Evolutionary conservation across 495 filamentous ascomycete species (phyloP), one percentile per base, ranked within the genome.

Genomic region (Diplogelasinospora grovesii): DNA sequence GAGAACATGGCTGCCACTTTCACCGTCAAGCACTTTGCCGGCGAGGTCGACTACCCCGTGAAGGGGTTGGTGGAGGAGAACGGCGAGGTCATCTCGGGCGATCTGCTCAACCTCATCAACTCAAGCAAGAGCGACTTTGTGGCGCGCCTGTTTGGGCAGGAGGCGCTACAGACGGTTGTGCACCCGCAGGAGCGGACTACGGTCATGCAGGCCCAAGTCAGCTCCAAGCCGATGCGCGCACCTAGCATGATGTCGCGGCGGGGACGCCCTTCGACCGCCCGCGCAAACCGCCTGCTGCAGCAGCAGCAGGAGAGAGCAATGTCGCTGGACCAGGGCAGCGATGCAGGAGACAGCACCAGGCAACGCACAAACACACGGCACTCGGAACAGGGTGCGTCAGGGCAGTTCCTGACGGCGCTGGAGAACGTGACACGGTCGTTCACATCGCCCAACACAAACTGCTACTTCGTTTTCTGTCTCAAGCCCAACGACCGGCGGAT

Each of bases 401-500:
- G 82, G 5, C 90, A 98, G 56, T 98, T 96, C 65, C 66, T 98
- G 18, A 79, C 85, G 11, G 83, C 89, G 4, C 73, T 98, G 22
- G 86, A 94, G 42, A 89, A 88, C 41, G 85, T 97, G 41, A 92
- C 79, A 25, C 81, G 85, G 50, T 86, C 85, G 25, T 66, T 98
- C 30, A 85, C 78, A 22, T 80, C 85, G 6, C 69, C 79, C 6
- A 86, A 86, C 52, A 79, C 86, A 8, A 98, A 96, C 54, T 78
- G 85, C 10, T 98, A 97, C 56, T 96, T 96, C 52, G 77, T 98
- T 20, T 95, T 98, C 65, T 97, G 92, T 51, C 68, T 98, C 36
- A 97, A 98, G 62, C 92, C 92, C 6, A 98, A 98, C 55, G 92
- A 97, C 63, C 78, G 92, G 14, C 82, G 90, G 19, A 98, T 98